These are phyloP conservation scores for Larix kaempferi DNA, from an alignment of 75 land plant genomes.

Conservation along the genomic window DNA sequence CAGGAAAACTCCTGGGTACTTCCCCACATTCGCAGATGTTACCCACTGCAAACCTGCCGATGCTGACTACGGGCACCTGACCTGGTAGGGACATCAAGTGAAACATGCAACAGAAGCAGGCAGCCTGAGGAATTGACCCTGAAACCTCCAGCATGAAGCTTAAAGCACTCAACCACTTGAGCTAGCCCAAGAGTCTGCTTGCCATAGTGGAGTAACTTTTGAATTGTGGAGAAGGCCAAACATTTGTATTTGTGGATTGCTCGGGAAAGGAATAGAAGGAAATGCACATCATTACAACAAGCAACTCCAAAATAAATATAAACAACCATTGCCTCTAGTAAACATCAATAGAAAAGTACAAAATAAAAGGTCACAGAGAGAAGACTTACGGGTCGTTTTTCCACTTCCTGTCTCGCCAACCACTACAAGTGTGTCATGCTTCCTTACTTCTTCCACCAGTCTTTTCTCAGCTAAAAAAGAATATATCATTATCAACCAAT, in stretches of 20 bases:
- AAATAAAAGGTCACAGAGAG: not conserved
- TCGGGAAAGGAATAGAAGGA: not conserved
- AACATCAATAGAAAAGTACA: not conserved
- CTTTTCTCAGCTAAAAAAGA: slow-evolving; percentile 47
- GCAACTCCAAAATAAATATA: not conserved
- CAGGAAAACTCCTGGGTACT: too few relatives aligned
- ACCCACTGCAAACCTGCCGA: too few relatives aligned
- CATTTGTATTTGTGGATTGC: not conserved
- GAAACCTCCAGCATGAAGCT: too few relatives aligned
- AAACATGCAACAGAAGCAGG: too few relatives aligned
- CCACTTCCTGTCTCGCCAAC: slow-evolving; percentile 99
- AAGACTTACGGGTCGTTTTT: slow-evolving; percentile 87
- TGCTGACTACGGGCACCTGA: too few relatives aligned
- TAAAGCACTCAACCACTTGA: too few relatives aligned
- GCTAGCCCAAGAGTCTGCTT: too few relatives aligned
- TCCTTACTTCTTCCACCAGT: slow-evolving; percentile 67
- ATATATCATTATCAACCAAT: not conserved
- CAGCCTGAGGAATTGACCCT: too few relatives aligned
- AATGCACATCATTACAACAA: not conserved
- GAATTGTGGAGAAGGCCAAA: too few relatives aligned
- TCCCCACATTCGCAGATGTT: too few relatives aligned
- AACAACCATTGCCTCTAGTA: not conserved
- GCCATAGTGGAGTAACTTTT: too few relatives aligned
- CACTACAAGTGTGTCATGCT: slow-evolving; percentile 64
- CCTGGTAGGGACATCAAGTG: too few relatives aligned